Percentiles rank a stretch among this genome's conserved stretches.
These are phyloP conservation scores for Kondoa malvinella DNA, from an alignment of 768 basidiomycete species.

Conservation along the genomic window DNA sequence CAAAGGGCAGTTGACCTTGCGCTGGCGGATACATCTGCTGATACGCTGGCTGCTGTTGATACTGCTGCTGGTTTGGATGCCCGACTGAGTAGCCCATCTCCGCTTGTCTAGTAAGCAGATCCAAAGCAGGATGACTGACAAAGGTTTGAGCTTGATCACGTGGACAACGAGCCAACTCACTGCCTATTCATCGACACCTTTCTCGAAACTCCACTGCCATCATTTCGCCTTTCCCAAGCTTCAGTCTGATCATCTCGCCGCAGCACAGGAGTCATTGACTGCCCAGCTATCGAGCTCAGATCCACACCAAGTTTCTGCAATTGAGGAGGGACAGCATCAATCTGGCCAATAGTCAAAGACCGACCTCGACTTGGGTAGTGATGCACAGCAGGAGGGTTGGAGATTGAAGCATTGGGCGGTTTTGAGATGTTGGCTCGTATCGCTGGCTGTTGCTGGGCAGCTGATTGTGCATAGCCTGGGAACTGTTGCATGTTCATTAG, in stretches of 20 bases:
- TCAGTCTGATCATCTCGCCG: slow-evolving; percentile 87
- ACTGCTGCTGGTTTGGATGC: not conserved
- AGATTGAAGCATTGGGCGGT: slow-evolving; percentile 25
- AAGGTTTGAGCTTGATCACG: too few relatives aligned
- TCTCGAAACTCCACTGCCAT: slow-evolving; percentile 33
- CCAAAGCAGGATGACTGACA: slow-evolving; percentile 1
- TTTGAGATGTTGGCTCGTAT: slow-evolving; percentile 22
- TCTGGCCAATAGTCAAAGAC: slow-evolving; percentile 79
- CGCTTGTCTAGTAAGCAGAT: not conserved
- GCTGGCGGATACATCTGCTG: not conserved
- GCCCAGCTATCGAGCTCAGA: slow-evolving; percentile 33
- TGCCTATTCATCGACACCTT: slow-evolving; percentile 1
- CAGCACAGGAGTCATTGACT: slow-evolving; percentile 55
- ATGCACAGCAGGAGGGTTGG: slow-evolving; percentile 29
- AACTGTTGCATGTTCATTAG: slow-evolving; percentile 9
- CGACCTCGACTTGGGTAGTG: slow-evolving; percentile 40
- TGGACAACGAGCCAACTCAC: too few relatives aligned
- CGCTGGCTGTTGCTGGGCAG: slow-evolving; percentile 18
- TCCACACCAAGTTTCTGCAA: slow-evolving; percentile 34
- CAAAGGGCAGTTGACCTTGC: not conserved
- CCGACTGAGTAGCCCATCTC: slow-evolving; percentile 2
- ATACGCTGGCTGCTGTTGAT: not conserved
- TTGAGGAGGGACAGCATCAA: slow-evolving; percentile 80
- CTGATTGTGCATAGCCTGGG: slow-evolving; percentile 6
- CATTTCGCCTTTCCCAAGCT: slow-evolving; percentile 85